These are phyloP conservation scores for Puccinia horiana DNA, from an alignment of 1,284 basidiomycete genomes.

Conservation along the genomic window DNA sequence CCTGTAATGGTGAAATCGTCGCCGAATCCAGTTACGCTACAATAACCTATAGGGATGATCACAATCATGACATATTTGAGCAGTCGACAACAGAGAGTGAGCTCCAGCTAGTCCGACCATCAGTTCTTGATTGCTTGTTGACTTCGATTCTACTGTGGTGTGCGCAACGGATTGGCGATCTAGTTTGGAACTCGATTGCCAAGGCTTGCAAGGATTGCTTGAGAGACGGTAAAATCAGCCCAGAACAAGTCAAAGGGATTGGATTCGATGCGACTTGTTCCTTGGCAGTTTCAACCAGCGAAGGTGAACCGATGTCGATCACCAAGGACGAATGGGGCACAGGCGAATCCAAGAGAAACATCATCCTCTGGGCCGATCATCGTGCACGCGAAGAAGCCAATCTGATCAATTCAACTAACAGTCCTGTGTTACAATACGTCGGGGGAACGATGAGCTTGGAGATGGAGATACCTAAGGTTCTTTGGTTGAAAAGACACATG, in stretches of 20 bases:
- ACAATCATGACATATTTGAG: constrained; percentile 91
- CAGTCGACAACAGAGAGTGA: constrained; percentile 66
- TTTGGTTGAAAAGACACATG: constrained; percentile 95
- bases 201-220: constrained; percentile 73
- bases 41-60: constrained; percentile 77
- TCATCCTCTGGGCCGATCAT: constrained; percentile 77
- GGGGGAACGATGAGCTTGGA: constrained; percentile 94
- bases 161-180: neutral
- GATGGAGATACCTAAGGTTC: constrained; percentile 94
- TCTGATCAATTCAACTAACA: constrained; percentile 80
- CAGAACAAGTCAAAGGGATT: constrained; percentile 75
- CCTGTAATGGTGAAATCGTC: constrained; percentile 72
- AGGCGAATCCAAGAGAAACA: constrained; percentile 70
- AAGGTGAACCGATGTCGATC: constrained; percentile 76
- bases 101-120: neutral
- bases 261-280: constrained; percentile 98
- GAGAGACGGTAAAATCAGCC: constrained; percentile 66
- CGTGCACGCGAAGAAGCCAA: constrained; percentile 88
- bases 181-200: constrained; percentile 76
- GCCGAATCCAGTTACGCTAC: constrained; percentile 78
- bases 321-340: constrained; percentile 70
- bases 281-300: constrained; percentile 75
- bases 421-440: constrained; percentile 87
- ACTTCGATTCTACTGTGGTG: neutral
- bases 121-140: neutral